Conservation (phyloP, 2,329 filamentous ascomycete species). For the Penicillium sp. region DNA sequence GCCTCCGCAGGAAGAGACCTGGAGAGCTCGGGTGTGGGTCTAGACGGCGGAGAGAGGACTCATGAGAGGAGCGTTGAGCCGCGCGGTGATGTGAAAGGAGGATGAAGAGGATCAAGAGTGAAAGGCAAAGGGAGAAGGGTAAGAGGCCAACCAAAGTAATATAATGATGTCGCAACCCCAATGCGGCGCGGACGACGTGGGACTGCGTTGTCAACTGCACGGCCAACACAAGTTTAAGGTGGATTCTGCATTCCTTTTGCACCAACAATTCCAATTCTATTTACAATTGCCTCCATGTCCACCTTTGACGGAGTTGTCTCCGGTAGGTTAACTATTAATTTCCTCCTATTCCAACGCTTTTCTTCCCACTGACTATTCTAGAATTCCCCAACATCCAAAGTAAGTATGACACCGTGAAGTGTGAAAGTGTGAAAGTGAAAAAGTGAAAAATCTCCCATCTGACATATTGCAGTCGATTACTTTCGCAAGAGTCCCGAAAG, state of each 20-base stretch:
- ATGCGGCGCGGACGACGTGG: not conserved
- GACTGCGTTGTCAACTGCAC: not conserved
- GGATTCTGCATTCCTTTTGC: slow-evolving; percentile 2
- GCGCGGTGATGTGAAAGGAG: not conserved
- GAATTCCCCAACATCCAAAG: slow-evolving; percentile 78
- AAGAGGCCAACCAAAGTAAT: not conserved
- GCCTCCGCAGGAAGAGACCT: not conserved
- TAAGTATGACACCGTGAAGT: slow-evolving; percentile 28
- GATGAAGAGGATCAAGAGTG: not conserved
- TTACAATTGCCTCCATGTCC: slow-evolving; percentile 22
- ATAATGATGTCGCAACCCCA: not conserved
- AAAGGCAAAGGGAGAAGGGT: not conserved
- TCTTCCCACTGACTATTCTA: slow-evolving; percentile 10
- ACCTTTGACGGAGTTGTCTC: slow-evolving; percentile 32
- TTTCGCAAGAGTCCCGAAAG: slow-evolving; percentile 59
- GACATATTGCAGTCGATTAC: slow-evolving; percentile 63
- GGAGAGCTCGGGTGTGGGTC: slow-evolving; percentile 6
- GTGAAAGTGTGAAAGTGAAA: too few species aligned
- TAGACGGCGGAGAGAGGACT: slow-evolving; percentile 3
- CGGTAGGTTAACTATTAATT: slow-evolving; percentile 17
- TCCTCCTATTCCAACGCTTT: not conserved
- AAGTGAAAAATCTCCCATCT: not conserved
- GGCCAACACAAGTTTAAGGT: not conserved
- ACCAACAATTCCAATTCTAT: not conserved
- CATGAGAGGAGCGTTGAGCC: not conserved